These are phyloP conservation scores for Tilletia caries DNA, from an alignment of 1,284 basidiomycete genomes.

Conservation along the genomic window DNA sequence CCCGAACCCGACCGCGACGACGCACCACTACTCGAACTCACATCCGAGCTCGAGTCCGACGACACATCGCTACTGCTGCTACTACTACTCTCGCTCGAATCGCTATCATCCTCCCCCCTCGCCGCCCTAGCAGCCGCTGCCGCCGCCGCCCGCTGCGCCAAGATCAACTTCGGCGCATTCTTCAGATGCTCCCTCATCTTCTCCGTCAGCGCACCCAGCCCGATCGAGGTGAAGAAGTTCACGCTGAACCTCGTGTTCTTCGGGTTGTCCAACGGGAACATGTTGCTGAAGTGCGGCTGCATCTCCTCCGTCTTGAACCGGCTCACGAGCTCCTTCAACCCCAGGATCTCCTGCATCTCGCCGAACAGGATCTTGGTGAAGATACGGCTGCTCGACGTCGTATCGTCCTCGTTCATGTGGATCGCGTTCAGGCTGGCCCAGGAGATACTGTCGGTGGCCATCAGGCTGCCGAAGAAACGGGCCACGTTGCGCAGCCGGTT, in stretches of 20 bases:
- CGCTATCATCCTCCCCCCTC: conserved; percentile 64
- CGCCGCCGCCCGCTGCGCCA: conserved; percentile 75
- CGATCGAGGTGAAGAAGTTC: conserved; percentile 90
- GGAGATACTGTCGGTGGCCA: conserved; percentile 72
- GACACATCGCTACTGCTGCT: conserved; percentile 58
- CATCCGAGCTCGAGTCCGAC: conserved; percentile 55
- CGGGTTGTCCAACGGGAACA: conserved; percentile 95
- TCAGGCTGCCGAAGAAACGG: conserved; percentile 86
- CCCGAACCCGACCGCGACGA: conserved; percentile 5
- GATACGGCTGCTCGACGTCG: conserved; percentile 90
- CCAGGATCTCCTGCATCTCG: conserved; percentile 90
- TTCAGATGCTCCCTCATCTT: conserved; percentile 94
- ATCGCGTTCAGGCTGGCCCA: conserved; percentile 82
- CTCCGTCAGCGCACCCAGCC: conserved; percentile 83
- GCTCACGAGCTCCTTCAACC: conserved; percentile 73
- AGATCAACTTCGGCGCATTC: conserved; percentile 84
- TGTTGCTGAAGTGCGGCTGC: conserved; percentile 68
- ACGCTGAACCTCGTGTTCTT: conserved; percentile 96
- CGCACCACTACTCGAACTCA: conserved; percentile 15
- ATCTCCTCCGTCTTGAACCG: conserved; percentile 67
- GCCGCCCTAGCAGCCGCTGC: conserved; percentile 63
- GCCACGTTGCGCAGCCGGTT: conserved; percentile 96
- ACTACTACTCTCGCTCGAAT: no score
- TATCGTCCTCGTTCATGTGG: conserved; percentile 95
- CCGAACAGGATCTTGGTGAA: conserved; percentile 95